Evolutionary conservation across 2,329 filamentous ascomycete genomes (phyloP), one percentile per base, ranked within the genome.

Genomic region (Ophiostoma tasmaniense): DNA sequence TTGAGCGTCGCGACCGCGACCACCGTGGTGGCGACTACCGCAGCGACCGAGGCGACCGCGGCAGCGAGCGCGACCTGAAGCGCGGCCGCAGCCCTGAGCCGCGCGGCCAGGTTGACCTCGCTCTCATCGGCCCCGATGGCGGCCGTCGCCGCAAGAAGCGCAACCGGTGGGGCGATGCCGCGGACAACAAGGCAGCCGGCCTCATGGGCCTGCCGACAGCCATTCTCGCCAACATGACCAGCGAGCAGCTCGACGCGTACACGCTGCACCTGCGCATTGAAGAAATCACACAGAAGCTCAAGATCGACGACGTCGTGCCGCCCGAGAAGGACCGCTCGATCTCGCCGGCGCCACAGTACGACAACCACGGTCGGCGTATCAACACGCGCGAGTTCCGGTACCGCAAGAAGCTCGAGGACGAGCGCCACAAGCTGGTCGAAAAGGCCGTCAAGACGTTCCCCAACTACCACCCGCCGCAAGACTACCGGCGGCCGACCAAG

Each of bases 361-460:
- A 99, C 81, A 99, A 99, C 83, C 96, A 97, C 77, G 95, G 95
- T 83, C 92, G 94, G 75, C 95, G 95, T 93, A 92, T 98, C 82
- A 99, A 99, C 81, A 99, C 96, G 70, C 89, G 96, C 81, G 96
- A 99, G 83, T 97, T 94, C 82, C 93, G 95, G 76, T 99, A 99
- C 82, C 90, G 94, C 78, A 99, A 98, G 86, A 90, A 90, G 73
- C 91, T 99, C 73, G 95, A 99, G 82, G 95, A 99, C 78, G 95
- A 99, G 82, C 93, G 95, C 74, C 95, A 99, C 83, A 98, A 98
- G 81, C 86, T 98, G 75, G 92, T 99, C 78, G 95, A 99, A 79
- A 97, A 96, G 85, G 95, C 95, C 76, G 97, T 98, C 92, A 98
- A 98, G 85, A 93, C 92, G 77, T 98, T 99, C 80, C 94, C 95